Evolutionary conservation across 345 rosid species (phyloP).

Genomic region (Eucalyptus shirleyi): DNA sequence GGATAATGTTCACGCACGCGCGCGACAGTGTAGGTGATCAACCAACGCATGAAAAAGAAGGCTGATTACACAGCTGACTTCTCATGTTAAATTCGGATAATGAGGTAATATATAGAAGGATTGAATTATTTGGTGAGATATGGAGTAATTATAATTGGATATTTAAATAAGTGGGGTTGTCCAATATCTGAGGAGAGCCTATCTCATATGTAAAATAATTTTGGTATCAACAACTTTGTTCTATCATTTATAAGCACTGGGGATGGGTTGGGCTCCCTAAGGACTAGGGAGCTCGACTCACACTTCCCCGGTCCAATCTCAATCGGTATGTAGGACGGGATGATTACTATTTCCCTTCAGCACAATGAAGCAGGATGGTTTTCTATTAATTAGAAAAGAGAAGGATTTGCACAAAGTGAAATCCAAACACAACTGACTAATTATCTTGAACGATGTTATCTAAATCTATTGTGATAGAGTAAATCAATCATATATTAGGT

Average conservation of each 20-base stretch:
- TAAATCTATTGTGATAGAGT: not conserved
- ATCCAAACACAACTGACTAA: not conserved
- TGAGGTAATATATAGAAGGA: not conserved
- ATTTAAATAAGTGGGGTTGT: not conserved
- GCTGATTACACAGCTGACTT: not conserved
- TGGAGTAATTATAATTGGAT: not conserved
- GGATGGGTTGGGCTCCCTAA: not conserved
- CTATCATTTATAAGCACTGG: accelerated
- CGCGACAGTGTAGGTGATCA: not conserved
- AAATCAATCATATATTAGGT: not conserved
- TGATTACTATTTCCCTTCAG: not conserved
- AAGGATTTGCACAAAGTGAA: accelerated
- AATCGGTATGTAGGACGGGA: not conserved
- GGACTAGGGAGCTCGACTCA: not conserved
- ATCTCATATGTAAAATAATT: not conserved
- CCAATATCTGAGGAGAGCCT: not conserved
- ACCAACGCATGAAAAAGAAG: not conserved
- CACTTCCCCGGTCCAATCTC: not conserved
- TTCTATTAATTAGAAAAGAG: not conserved
- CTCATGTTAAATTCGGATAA: not conserved
- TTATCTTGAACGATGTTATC: accelerated
- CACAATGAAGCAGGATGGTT: accelerated
- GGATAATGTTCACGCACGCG: not conserved
- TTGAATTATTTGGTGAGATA: not conserved
- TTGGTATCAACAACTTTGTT: not conserved